Evolutionary conservation across 2,329 filamentous ascomycete genomes (phyloP), one percentile per base, ranked within the genome.

Genomic region (Elsinoe perseae): DNA sequence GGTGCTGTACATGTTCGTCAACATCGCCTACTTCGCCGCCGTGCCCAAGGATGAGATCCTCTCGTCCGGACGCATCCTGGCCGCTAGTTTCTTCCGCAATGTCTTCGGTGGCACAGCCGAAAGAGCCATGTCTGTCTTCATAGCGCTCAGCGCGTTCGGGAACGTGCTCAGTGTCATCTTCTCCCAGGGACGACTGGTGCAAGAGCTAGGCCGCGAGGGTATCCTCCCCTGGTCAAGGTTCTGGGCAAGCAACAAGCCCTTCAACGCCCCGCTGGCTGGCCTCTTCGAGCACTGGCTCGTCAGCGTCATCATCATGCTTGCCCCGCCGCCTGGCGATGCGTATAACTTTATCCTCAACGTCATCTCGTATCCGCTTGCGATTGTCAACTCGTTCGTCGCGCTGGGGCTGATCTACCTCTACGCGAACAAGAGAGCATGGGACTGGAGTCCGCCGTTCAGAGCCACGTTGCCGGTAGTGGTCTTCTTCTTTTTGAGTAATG

Each of bases 81-180:
- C 80, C 0, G 80, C 77, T 0, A 72, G 74, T 4, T 81, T 83
- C 66, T 82, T 84, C 69, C 73, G 75, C 58, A 81, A 81, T 59
- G 68, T 80, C 34, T 78, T 79, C 59, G 77, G 77, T 7, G 60
- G 62, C 1, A 66, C 43, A 32, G 81, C 81, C 12, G 81, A 83
- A 69, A 74, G 78, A 18, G 81, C 79, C 3, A 72, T 84, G n/a
- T 82, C 77, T 23, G 83, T 84, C 56, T 84, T 86, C 60, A 81
- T 86, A 20, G 83, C 83, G 0, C 73, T 87, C 1, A 86, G 83
- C 0, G 83, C 83, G 2, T 82, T 85, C 61, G 84, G 83, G 25
- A 87, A 86, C 62, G 80, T 86, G 9, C 73, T 86, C 42, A 79
- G 76, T 57, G 82, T 86, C 59, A 85, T 85, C 60, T 86, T 86